Conservation (phyloP, 257 asterid genomes). For the Agastache rugosa region DNA sequence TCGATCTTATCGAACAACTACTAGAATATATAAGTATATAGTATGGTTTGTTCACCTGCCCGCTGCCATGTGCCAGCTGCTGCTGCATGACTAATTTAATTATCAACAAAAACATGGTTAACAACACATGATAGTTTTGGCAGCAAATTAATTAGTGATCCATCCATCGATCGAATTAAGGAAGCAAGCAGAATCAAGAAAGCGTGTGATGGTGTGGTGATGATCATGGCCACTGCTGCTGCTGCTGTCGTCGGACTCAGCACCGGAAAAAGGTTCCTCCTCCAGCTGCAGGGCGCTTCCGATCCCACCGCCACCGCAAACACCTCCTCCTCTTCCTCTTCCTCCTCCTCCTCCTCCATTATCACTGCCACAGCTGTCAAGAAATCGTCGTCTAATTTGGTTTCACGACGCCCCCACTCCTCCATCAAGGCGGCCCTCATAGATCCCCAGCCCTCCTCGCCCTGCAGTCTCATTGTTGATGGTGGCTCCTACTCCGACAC, state of each 20-base stretch:
- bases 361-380: slow-evolving; percentile 35
- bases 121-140: neutral
- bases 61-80: neutral
- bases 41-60: neutral
- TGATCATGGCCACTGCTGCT: slow-evolving; percentile 69
- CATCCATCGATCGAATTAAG: neutral
- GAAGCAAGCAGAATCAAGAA: neutral
- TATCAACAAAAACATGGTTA: neutral
- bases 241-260: slow-evolving; percentile 79
- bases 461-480: slow-evolving; percentile 22
- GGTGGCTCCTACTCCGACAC: slow-evolving; percentile 11
- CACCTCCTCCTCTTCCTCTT: slow-evolving; percentile 35
- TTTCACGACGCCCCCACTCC: slow-evolving; percentile 42
- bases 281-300: slow-evolving; percentile 37
- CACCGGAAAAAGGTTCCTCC: slow-evolving; percentile 71
- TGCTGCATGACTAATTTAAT: neutral
- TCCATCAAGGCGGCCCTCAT: slow-evolving; percentile 61
- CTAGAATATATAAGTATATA: neutral
- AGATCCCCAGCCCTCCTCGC: slow-evolving; percentile 49
- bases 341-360: slow-evolving; percentile 1
- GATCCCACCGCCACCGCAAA: slow-evolving; percentile 40
- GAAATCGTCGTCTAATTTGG: slow-evolving; percentile 39
- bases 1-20: slow-evolving; percentile 36
- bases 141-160: neutral
- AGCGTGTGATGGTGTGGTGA: slow-evolving; percentile 46